These are phyloP conservation scores for Apiosordaria backusii DNA, from an alignment of 495 filamentous ascomycete genomes.

Conservation along the genomic window DNA sequence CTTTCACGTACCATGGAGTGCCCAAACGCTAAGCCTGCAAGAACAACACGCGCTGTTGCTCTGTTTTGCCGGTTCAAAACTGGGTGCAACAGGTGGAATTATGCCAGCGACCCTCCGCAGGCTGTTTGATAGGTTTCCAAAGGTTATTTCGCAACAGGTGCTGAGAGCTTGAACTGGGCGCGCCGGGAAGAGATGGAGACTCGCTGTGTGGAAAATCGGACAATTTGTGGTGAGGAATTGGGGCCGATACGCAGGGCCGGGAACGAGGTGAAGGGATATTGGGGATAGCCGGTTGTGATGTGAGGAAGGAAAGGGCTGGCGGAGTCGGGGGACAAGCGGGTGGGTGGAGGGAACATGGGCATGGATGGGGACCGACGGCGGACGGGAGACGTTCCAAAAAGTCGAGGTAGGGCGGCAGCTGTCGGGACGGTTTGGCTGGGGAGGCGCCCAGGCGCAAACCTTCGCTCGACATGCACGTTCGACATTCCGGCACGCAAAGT, in stretches of 20 bases:
- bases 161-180: not conserved
- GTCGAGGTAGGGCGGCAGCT: slow-evolving; percentile 31
- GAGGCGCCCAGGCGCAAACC: slow-evolving; percentile 23
- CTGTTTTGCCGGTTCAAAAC: not conserved
- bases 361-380: slow-evolving; percentile 25
- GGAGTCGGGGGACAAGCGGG: slow-evolving; percentile 25
- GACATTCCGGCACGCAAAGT: slow-evolving; percentile 17
- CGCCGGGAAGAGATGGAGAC: not conserved
- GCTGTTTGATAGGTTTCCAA: not conserved
- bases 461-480: slow-evolving; percentile 14
- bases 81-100: not conserved
- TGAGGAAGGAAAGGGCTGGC: slow-evolving; percentile 23
- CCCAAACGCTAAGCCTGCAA: not conserved
- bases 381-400: slow-evolving; percentile 32
- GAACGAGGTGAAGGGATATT: slow-evolving; percentile 1
- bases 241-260: not conserved
- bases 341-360: slow-evolving; percentile 26
- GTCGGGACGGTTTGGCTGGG: slow-evolving; percentile 27
- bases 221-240: not conserved
- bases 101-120: not conserved
- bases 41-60: not conserved
- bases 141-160: not conserved
- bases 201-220: not conserved
- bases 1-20: not conserved
- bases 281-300: slow-evolving; percentile 11